phyloP scores from a whole-genome alignment of 176 grass and related monocot genomes.

The bread wheat (Triticum aestivum) region IWGSC_CS_RefSeq_v2.1 NC_057813.1:214078029-214078528 shows the following conservation, averaged over 20 bases:
- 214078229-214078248: neutral
- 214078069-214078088: neutral
- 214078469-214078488: too few relatives aligned
- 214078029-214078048: neutral
- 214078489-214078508: too few relatives aligned
- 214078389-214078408: neutral
- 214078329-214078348: constrained; percentile 26
- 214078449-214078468: neutral
- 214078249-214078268: neutral
- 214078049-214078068: neutral
- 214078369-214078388: neutral
- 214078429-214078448: neutral
- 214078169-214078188: neutral
- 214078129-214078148: neutral
- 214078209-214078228: neutral
- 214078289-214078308: neutral
- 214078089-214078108: neutral
- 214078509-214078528: too few relatives aligned
- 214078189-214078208: neutral
- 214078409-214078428: neutral
- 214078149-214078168: neutral
- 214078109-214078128: neutral
- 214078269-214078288: neutral
- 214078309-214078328: neutral
- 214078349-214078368: neutral